Conservation (phyloP, 257 asterid species). For the Plantago ovata region DNA sequence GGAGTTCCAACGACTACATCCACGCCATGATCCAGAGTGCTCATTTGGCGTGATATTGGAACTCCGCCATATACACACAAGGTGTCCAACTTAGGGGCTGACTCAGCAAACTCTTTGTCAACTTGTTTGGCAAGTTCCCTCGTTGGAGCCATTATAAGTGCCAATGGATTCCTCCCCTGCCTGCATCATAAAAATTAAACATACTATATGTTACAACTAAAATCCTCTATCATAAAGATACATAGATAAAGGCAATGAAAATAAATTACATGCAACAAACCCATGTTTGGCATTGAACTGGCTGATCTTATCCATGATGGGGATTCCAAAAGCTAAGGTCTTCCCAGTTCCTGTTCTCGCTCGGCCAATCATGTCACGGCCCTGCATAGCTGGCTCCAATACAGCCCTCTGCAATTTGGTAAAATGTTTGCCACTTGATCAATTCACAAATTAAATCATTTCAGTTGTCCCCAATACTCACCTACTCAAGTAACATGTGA, state of each 20-base stretch:
- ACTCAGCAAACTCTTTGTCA: conserved; percentile 79
- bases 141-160: conserved; percentile 85
- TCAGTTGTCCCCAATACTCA: too few species aligned
- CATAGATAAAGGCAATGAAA: conserved; percentile 1
- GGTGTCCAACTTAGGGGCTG: conserved; percentile 70
- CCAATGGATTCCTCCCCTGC: conserved; percentile 75
- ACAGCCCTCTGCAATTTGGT: conserved; percentile 53
- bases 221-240: not conserved
- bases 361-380: conserved; percentile 91
- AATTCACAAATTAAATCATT: too few species aligned
- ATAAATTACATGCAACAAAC: conserved; percentile 30
- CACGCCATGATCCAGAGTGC: conserved; percentile 77
- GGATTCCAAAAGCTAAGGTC: conserved; percentile 84
- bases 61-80: conserved; percentile 90
- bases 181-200: conserved; percentile 34
- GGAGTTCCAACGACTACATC: conserved; percentile 92
- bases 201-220: not conserved
- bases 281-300: conserved; percentile 70
- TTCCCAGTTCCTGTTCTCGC: conserved; percentile 97
- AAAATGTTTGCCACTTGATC: too few species aligned
- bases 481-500: too few species aligned
- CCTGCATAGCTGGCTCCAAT: conserved; percentile 90
- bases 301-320: conserved; percentile 68
- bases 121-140: conserved; percentile 93
- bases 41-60: conserved; percentile 74